phyloP scores from a whole-genome alignment of 192 early-diverging fungal species.

The Backusella australiensis region DNA sequence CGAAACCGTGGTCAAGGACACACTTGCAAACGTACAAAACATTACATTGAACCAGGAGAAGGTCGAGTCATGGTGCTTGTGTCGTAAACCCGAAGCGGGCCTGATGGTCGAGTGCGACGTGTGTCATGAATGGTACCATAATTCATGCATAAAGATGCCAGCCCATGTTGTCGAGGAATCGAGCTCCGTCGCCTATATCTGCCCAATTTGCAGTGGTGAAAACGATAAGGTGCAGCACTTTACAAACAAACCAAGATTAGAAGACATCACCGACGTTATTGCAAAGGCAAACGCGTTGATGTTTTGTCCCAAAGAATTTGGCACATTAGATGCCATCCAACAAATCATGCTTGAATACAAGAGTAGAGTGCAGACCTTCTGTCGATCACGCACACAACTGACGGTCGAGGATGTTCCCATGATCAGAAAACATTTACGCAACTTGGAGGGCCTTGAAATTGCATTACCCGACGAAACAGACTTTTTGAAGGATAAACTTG shows the following conservation, averaged over 20 bases:
- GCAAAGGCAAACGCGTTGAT: conserved; percentile 38
- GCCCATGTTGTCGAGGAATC: conserved; percentile 39
- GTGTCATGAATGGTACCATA: conserved; percentile 69
- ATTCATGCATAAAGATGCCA: conserved; percentile 50
- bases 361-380: conserved; percentile 19
- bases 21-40: not conserved
- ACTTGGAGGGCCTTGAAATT: conserved; percentile 41
- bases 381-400: conserved; percentile 28
- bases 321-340: conserved; percentile 7
- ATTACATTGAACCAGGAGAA: not conserved
- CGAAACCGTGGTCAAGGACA: not conserved
- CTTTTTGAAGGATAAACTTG: conserved; percentile 37
- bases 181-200: conserved; percentile 42
- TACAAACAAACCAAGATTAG: conserved; percentile 30
- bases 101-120: conserved; percentile 69
- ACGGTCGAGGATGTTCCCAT: conserved; percentile 27
- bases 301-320: conserved; percentile 41
- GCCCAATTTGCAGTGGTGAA: conserved; percentile 49
- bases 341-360: conserved; percentile 8
- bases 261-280: conserved; percentile 36
- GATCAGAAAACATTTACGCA: conserved; percentile 37
- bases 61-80: conserved; percentile 54
- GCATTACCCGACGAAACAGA: conserved; percentile 39
- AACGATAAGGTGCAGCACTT: conserved; percentile 24
- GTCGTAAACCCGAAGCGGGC: conserved; percentile 55